A percentile compares a stretch with the other conserved stretches of the same genome.
Evolutionary conservation across 768 basidiomycete species (phyloP).

Genomic region (Cystofilobasidium bisporidii): DNA sequence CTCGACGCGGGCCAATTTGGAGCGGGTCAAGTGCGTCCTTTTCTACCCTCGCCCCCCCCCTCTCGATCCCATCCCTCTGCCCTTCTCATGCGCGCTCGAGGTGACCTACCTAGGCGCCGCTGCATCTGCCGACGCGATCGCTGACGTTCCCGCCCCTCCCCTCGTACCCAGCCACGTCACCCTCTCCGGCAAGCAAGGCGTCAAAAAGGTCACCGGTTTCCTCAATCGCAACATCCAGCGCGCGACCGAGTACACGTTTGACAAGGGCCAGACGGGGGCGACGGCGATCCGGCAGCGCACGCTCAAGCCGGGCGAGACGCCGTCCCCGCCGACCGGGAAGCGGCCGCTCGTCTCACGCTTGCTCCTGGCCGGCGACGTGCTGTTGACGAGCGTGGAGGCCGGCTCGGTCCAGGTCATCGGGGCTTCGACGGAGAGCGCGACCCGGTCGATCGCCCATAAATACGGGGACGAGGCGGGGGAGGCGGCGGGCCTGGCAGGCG

Average conservation of each 20-base stretch:
- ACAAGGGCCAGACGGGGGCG: slow-evolving; percentile 13
- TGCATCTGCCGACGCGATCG: too few species aligned
- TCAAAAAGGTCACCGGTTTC: slow-evolving; percentile 19
- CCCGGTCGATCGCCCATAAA: slow-evolving; percentile 18
- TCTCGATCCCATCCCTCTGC: not conserved
- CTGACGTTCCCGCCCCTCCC: not conserved
- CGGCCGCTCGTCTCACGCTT: slow-evolving; percentile 18
- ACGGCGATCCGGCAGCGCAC: not conserved
- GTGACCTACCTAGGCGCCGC: too few species aligned
- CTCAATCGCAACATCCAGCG: slow-evolving; percentile 21
- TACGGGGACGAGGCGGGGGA: slow-evolving; percentile 26
- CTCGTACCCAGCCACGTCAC: not conserved
- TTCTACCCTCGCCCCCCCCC: too few species aligned
- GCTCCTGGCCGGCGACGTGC: slow-evolving; percentile 25
- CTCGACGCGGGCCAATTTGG: not conserved
- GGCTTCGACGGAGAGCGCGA: not conserved
- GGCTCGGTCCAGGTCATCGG: not conserved
- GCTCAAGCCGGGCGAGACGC: not conserved
- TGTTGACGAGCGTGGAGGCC: slow-evolving; percentile 23
- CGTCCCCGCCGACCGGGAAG: not conserved
- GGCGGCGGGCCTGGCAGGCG: slow-evolving; percentile 11
- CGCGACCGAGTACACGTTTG: slow-evolving; percentile 22
- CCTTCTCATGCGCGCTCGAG: too few species aligned
- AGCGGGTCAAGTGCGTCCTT: slow-evolving; percentile 14
- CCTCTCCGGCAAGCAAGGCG: not conserved